Base-by-base conservation (phyloP, 257 asterid genomes). In the Schizonepeta tenuifolia region DNA sequence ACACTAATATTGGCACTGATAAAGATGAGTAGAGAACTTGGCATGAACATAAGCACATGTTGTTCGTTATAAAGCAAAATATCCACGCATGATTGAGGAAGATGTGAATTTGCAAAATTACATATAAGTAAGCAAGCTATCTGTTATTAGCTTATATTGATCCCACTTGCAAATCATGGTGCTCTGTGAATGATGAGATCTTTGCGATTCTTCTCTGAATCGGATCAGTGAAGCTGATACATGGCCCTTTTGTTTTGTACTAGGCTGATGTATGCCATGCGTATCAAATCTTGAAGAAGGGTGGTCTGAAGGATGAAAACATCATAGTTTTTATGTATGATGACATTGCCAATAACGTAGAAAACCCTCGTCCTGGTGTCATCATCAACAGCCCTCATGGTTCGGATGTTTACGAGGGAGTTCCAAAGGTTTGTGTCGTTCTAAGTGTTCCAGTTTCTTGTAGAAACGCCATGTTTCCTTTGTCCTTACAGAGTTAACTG, bases 251-350 rank as follows among this genome's bases (percentile, higher is more conserved):
- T 60, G 57, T 47, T 84, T 69, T 74, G 67, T 67, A 8, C 40
- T 63, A 94, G 97, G 99, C 99, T 46, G 99, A 94, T 78, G 87
- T 91, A n/a, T 94, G 99, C 72, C 99, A 94, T 73, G 97, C 99
- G 9, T 94, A 91, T 82, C 97, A 94, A 85, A 76, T 89, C 68
- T 78, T 94, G 24, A 91, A 83, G 85, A 83, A 51, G 73, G 97
- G 97, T 33, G 98, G 98, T 70, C 87, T 94, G 63, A 94, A 88
- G 77, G 97, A 94, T 74, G 98, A 94, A 75, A 94, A 94, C 41
- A 94, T 93, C 65, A 70, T 93, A 36, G 97, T 93, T 33, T 86
- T 93, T 70, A 93, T 90, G 97, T 89, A 90, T 26, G 98, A 94
- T 76, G 98, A 94, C 81, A 89, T 94, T 78, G 99, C 99, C 54